Evolutionary conservation across 257 asterid species (phyloP), one percentile per base, ranked within the genome.

Genomic region (Gynochthodes officinalis): DNA sequence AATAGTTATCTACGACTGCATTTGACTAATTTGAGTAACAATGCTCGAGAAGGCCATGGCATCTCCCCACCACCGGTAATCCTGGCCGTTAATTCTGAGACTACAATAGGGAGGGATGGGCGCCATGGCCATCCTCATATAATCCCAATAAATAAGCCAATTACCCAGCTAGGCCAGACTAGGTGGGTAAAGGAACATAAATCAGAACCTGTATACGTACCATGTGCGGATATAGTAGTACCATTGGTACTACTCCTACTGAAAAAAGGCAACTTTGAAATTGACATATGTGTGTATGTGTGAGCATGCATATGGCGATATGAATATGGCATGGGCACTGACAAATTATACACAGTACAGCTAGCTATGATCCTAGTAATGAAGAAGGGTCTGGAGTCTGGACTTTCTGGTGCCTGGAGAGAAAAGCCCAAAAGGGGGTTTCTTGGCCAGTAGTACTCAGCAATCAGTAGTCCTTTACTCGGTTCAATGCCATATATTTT

Each of bases 141-240:
- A 30, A 57, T 53, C 70, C 64, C 76, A 48, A 62, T 32, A 23
- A 64, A 42, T 21, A 54, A n/a, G n/a, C n/a, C n/a, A n/a, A n/a
- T n/a, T n/a, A n/a, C n/a, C n/a, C n/a, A n/a, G n/a, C n/a, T n/a
- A n/a, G n/a, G n/a, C n/a, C n/a, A n/a, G n/a, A n/a, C n/a, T 42
- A 42, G 48, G 27, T 48, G 35, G 10, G 67, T 42, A 57, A 16
- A 62, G 16, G 46, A 71, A 19, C 6, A 55, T 30, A 15, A 57
- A 19, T 43, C 75, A 71, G 68, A 71, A 33, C 43, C 67, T 57
- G 66, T 57, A 42, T 70, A 57, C 67, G 67, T 57, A 57, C 74
- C 64, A 12, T 21, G 12, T 25, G 33, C 69, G 21, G 69, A 63
- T 64, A 40, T 0, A n/a, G 13, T 40, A 37, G 28, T 16, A 7